These are phyloP conservation scores for Pichia membranifaciens DNA, from an alignment of 805 yeast genomes.

Conservation along the genomic window DNA sequence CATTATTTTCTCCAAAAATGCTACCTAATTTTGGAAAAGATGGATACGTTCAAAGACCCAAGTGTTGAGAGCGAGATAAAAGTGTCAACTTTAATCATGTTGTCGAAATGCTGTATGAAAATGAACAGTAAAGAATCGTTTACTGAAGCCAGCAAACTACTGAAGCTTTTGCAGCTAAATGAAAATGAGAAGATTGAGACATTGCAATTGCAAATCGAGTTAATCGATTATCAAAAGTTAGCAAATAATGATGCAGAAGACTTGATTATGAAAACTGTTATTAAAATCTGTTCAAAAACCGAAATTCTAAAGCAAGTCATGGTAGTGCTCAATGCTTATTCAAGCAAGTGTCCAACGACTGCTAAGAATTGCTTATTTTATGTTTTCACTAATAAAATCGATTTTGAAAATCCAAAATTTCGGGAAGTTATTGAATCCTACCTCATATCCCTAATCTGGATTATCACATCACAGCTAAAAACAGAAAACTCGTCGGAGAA, in stretches of 20 bases:
- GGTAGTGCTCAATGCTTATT: conserved; percentile 13
- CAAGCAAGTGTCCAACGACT: conserved; percentile 20
- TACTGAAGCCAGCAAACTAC: conserved; percentile 18
- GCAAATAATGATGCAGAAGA: conserved; percentile 22
- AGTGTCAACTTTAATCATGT: conserved; percentile 22
- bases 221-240: conserved; percentile 15
- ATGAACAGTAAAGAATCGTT: conserved; percentile 13
- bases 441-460: conserved; percentile 19
- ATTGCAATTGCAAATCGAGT: conserved; percentile 25
- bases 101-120: conserved; percentile 27
- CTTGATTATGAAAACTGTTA: conserved; percentile 33
- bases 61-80: conserved; percentile 19
- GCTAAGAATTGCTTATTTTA: conserved; percentile 33
- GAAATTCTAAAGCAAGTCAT: conserved; percentile 15
- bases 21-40: conserved; percentile 17
- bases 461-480: conserved; percentile 17
- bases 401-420: conserved; percentile 6
- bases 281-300: conserved; percentile 22
- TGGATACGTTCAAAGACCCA: not conserved
- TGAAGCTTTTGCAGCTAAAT: conserved; percentile 23
- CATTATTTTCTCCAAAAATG: conserved; percentile 16
- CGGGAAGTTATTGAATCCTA: conserved; percentile 12
- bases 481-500: conserved; percentile 13
- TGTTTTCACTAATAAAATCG: conserved; percentile 29
- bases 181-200: conserved; percentile 29